Evolutionary conservation across 257 asterid species (phyloP), one percentile per base, ranked within the genome.

Genomic region (Coffea canephora): DNA sequence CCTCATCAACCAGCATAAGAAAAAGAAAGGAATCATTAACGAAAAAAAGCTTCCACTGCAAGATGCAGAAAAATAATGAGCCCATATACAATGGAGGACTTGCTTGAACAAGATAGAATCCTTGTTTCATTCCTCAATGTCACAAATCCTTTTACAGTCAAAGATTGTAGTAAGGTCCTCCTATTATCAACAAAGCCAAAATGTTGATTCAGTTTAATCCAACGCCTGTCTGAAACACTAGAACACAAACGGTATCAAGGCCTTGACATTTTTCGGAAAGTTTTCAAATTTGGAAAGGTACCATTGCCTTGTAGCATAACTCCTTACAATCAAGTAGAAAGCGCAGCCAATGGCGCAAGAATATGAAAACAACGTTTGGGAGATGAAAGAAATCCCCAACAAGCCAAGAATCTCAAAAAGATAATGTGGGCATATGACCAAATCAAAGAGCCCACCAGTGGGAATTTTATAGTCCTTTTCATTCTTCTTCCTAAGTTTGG

Each of bases 371-470:
- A 82, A 34, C 0, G 92, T 88, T 41, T 92, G 97, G 4, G 94
- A 83, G 41, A 92, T 87, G 5, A 86, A 89, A 1, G 93, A 83
- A 14, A 91, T 71, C 16, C 96, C 96, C 0, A 88, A 1, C 72
- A 92, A 87, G 8, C 36, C 77, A 54, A 84, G 48, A 65, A 90
- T 91, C 67, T 92, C 96, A 41, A 91, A 92, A 27, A 92, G 91
- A 85, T 92, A 92, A 72, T 91, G 96, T 1, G 96, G 97, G 90
- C 96, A 92, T 71, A 87, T 49, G 14, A 92, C 92, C 81, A 87
- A 75, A 78, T 71, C 31, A 71, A 92, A 92, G 27, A 92, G 91
- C 55, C 97, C 96, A 12, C 94, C 96, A 16, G 16, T 77, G 7
- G 96, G 96, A 54, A 91, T 89, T 81, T 85, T 89, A 87, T 92